phyloP scores from a whole-genome alignment of 495 filamentous ascomycete species.

The Geoglossum glabrum region DNA sequence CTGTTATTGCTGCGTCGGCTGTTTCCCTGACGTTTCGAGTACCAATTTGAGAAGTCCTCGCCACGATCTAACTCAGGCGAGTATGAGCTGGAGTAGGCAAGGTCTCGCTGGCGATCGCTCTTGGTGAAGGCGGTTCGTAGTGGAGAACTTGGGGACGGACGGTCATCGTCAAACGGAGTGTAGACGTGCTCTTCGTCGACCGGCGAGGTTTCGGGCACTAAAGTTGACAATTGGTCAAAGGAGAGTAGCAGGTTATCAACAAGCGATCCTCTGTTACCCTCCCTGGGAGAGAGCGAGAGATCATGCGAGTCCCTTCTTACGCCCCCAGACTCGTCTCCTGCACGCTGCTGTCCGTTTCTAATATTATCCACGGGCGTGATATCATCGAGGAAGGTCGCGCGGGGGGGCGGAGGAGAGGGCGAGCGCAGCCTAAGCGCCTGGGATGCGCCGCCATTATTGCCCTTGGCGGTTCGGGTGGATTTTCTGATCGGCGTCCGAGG shows the following conservation, averaged over 20 bases:
- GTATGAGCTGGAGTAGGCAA: constrained; percentile 44
- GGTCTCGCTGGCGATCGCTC: constrained; percentile 30
- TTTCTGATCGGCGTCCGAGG: background rate
- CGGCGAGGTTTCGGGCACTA: constrained; percentile 11
- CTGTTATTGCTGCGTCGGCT: constrained; percentile 66
- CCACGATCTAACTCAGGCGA: constrained; percentile 56
- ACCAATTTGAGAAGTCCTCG: constrained; percentile 42
- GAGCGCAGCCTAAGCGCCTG: background rate
- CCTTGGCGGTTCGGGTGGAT: constrained; percentile 4
- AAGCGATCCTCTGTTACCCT: constrained; percentile 65
- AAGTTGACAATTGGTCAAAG: constrained; percentile 54
- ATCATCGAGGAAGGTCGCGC: constrained; percentile 16
- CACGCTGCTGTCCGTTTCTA: constrained; percentile 1
- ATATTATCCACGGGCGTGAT: constrained; percentile 11
- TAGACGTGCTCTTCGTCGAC: background rate
- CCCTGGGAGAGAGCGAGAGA: constrained; percentile 52
- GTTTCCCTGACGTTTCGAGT: constrained; percentile 36
- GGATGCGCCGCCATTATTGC: constrained; percentile 3
- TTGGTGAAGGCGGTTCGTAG: constrained; percentile 14
- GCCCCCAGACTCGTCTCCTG: background rate
- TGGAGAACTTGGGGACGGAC: background rate
- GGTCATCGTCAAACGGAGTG: background rate
- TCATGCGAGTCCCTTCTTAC: constrained; percentile 57
- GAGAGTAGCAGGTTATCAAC: constrained; percentile 86
- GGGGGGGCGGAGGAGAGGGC: background rate